Evolutionary conservation across 495 filamentous ascomycete genomes (phyloP), one percentile per base, ranked within the genome.

Genomic region (Penicillium crystallinum): DNA sequence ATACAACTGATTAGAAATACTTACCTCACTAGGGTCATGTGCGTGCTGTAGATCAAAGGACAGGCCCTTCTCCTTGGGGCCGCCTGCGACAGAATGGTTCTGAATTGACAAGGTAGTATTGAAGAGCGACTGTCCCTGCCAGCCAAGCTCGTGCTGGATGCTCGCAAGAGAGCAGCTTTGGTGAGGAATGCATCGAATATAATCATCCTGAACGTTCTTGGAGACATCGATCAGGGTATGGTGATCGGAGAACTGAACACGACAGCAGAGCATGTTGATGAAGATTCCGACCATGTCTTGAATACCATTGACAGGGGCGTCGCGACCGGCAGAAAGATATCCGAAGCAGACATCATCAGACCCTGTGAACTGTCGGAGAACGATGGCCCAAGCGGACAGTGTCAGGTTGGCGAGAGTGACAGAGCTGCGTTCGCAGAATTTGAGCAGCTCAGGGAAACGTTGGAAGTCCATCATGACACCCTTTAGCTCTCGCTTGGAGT

Each of bases 281-380:
- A 81, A 81, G 11, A 77, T 73, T 2, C 79, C 79, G 22, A 78
- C 73, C 44, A 77, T 75, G 38, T 80, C 69, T 30, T 79, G 72
- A 27, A 79, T 77, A 0, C 75, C 74, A n/a, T 62, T 58, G 15
- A 80, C 67, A 19, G 77, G 75, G 12, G 69, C 66, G 60, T 77
- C 74, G 35, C 78, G 67, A 23, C 77, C 77, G 30, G 77, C 71
- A 14, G 72, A 73, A 10, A 75, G 59, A 41, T 80, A 80, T 3
- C 81, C 81, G 54, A 85, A 86, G 53, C 76, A 79, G n/a, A 84
- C 70, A 25, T 80, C 74, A 38, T 81, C 71, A 4, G 72, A 76
- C 1, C 65, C 67, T 1, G 78, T 81, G 54, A 80, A 80, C 9
- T 61, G 60, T 27, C 72, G 70, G 6, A 85, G 68, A 0, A 82